Conservation (phyloP, 768 basidiomycete genomes). For the Tubosaeta brunneosetosa region DNA sequence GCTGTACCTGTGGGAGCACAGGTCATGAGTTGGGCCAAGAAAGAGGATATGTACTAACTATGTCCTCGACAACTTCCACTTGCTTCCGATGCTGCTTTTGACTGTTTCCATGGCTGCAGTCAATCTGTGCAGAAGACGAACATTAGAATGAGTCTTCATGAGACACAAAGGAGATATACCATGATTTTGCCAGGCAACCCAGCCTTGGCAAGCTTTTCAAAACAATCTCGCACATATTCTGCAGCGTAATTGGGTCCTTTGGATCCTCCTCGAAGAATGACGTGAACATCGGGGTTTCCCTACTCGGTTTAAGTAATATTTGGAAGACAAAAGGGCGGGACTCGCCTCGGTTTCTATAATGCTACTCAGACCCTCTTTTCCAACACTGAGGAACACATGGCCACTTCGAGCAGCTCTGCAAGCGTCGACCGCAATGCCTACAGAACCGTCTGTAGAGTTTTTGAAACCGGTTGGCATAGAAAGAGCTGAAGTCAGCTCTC, state of each 20-base stretch:
- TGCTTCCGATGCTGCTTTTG: constrained; percentile 89
- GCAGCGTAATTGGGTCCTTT: constrained; percentile 86
- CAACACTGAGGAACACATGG: constrained; percentile 95
- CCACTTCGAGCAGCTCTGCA: constrained; percentile 87
- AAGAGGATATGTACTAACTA: constrained; percentile 48
- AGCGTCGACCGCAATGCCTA: constrained; percentile 90
- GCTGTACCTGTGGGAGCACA: constrained; percentile 49
- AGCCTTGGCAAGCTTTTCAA: constrained; percentile 72
- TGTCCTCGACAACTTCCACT: constrained; percentile 82
- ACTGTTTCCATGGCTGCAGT: constrained; percentile 96
- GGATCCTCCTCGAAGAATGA: constrained; percentile 89
- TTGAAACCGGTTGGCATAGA: constrained; percentile 98
- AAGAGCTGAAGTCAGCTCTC: constrained; percentile 81
- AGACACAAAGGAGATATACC: constrained; percentile 43
- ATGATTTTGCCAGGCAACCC: constrained; percentile 78
- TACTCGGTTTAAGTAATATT: constrained; percentile 25
- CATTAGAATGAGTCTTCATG: background rate
- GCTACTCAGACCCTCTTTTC: constrained; percentile 91
- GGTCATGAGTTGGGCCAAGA: constrained; percentile 10
- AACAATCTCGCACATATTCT: constrained; percentile 73
- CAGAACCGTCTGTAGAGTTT: constrained; percentile 93
- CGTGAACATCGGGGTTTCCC: constrained; percentile 90
- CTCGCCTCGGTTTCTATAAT: constrained; percentile 89
- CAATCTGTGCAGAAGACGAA: constrained; percentile 51
- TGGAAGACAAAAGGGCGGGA: background rate